Conservation (phyloP, 192 early-diverging fungal genomes). For the Backusella parvicylindrica region DNA sequence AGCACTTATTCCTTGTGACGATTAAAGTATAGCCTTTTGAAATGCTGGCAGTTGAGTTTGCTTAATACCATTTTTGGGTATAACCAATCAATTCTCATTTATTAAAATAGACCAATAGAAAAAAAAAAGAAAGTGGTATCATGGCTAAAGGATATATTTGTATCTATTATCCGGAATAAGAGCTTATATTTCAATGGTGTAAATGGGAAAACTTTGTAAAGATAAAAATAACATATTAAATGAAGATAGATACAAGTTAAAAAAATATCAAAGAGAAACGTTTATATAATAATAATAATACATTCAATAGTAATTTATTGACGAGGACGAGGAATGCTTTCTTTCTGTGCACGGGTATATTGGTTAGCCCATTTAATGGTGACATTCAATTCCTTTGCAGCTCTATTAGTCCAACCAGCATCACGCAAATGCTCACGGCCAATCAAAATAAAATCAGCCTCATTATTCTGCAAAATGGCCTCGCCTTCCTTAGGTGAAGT, state of each 20-base stretch:
- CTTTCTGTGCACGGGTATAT: constrained; percentile 44
- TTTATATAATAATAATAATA: background rate
- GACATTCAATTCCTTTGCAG: constrained; percentile 62
- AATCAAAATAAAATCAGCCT: constrained; percentile 73
- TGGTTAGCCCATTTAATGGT: constrained; percentile 60
- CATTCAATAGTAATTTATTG: background rate
- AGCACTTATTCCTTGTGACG: too few species aligned
- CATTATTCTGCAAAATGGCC: constrained; percentile 53
- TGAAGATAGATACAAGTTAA: background rate
- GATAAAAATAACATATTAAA: too few species aligned
- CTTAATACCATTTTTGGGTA: background rate
- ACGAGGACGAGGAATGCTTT: background rate
- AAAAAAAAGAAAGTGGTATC: background rate
- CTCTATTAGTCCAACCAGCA: constrained; percentile 60
- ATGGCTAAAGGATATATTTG: too few species aligned
- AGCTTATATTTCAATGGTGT: too few species aligned
- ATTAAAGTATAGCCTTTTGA: too few species aligned
- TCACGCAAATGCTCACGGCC: constrained; percentile 70
- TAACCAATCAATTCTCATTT: background rate
- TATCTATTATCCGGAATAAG: too few species aligned
- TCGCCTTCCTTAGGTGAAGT: constrained; percentile 63
- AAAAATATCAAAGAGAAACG: background rate
- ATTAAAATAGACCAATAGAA: background rate
- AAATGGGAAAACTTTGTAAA: too few species aligned
- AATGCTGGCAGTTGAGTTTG: background rate